Conservation (phyloP, 176 grass and related monocot species). For the Triticum timopheevii region DNA sequence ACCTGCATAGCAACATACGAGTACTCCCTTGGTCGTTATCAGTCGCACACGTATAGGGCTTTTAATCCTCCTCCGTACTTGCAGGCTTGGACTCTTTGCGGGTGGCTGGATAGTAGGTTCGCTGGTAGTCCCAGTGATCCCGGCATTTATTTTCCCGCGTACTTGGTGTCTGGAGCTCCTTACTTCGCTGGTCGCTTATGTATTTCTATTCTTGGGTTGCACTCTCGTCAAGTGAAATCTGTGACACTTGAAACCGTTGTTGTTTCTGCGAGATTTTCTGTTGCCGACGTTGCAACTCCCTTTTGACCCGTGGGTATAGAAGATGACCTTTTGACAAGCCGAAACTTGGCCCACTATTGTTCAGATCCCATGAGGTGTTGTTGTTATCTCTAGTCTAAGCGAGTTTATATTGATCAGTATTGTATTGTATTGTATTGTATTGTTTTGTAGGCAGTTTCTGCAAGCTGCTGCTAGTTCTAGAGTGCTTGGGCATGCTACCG, state of each 20-base stretch:
- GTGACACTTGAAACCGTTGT: background rate
- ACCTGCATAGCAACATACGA: background rate
- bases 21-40: no score
- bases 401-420: background rate
- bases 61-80: slow-evolving; percentile 27
- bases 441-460: background rate
- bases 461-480: background rate
- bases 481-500: background rate
- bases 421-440: background rate
- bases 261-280: background rate
- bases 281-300: background rate
- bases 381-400: background rate
- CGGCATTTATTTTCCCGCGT: slow-evolving; percentile 45
- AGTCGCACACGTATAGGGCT: background rate
- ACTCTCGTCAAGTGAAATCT: slow-evolving; percentile 63
- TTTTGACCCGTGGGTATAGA: background rate
- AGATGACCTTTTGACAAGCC: background rate
- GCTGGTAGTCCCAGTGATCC: slow-evolving; percentile 60
- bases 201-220: slow-evolving; percentile 80
- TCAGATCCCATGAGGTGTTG: background rate
- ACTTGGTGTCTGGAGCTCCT: slow-evolving; percentile 86
- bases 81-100: slow-evolving; percentile 72
- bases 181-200: slow-evolving; percentile 71
- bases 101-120: slow-evolving; percentile 76
- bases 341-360: background rate